Evolutionary conservation across 23 red algal genomes (phyloP).

Genomic region (Agarophyton chilense): DNA sequence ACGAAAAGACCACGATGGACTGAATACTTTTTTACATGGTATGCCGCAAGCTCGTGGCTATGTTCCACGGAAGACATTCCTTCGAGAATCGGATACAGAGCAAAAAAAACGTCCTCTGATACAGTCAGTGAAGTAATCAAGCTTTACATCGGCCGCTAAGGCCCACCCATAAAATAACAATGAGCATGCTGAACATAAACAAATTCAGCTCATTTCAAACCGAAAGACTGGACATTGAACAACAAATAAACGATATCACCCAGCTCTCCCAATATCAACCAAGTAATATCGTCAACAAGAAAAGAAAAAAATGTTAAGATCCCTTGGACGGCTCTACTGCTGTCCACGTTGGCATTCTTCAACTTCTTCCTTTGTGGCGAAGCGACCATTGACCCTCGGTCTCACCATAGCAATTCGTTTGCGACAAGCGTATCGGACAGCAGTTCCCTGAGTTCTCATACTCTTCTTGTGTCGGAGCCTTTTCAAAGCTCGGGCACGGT

Average conservation of each 20-base stretch:
- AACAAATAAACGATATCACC: neutral
- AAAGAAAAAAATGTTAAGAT: neutral
- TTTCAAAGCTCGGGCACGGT: constrained; percentile 57
- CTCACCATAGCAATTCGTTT: constrained; percentile 77
- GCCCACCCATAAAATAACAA: constrained; percentile 33
- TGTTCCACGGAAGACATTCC: neutral
- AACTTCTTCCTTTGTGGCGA: constrained; percentile 78
- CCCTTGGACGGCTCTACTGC: neutral
- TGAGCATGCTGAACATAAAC: constrained; percentile 20
- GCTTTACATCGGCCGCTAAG: constrained; percentile 15
- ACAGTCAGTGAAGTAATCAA: constrained; percentile 44
- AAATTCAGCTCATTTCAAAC: constrained; percentile 8
- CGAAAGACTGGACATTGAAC: constrained; percentile 1
- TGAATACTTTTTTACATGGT: constrained; percentile 12
- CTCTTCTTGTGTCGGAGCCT: constrained; percentile 64
- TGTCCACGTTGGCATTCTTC: constrained; percentile 42
- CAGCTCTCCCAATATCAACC: neutral
- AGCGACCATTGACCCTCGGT: constrained; percentile 77
- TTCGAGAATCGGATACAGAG: neutral
- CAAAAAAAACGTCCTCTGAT: neutral
- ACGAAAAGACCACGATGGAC: too few species aligned
- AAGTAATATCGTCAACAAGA: neutral
- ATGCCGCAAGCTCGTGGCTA: neutral
- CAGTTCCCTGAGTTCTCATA: constrained; percentile 49
- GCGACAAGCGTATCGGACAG: constrained; percentile 71